phyloP scores from a whole-genome alignment of 805 yeast species.

The Suhomyces kilbournensis region DNA sequence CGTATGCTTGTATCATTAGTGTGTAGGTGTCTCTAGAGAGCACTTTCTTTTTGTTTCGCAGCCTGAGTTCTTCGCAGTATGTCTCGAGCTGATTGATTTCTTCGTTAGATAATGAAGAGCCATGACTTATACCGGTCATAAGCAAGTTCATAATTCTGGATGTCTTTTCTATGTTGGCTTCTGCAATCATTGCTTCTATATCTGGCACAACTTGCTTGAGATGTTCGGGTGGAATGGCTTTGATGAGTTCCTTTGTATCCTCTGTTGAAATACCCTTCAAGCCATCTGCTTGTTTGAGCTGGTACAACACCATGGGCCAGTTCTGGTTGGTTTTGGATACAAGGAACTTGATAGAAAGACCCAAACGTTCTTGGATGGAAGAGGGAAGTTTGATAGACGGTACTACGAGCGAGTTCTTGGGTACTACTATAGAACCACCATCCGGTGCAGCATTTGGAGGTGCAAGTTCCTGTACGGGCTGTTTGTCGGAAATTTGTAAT shows the following conservation, averaged over 20 bases:
- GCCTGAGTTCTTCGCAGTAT: slow-evolving; percentile 23
- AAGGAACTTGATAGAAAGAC: slow-evolving; percentile 38
- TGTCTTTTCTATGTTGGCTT: slow-evolving; percentile 30
- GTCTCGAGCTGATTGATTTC: slow-evolving; percentile 29
- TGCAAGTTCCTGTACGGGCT: neutral
- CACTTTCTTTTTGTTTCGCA: slow-evolving; percentile 18
- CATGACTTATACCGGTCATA: slow-evolving; percentile 33
- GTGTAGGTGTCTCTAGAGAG: slow-evolving; percentile 43
- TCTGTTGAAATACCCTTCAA: slow-evolving; percentile 25
- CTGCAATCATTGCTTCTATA: slow-evolving; percentile 35
- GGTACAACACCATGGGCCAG: slow-evolving; percentile 47
- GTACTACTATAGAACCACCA: slow-evolving; percentile 9
- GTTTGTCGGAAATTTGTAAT: neutral
- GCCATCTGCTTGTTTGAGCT: slow-evolving; percentile 34
- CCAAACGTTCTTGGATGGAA: slow-evolving; percentile 33
- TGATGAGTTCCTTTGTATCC: slow-evolving; percentile 38
- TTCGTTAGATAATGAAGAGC: slow-evolving; percentile 17
- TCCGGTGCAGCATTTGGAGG: neutral
- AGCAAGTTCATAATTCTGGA: slow-evolving; percentile 34
- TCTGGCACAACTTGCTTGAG: slow-evolving; percentile 31
- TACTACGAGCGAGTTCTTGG: slow-evolving; percentile 11
- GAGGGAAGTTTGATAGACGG: slow-evolving; percentile 33
- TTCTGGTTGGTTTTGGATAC: slow-evolving; percentile 38
- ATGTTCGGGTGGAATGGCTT: slow-evolving; percentile 40
- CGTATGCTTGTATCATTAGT: slow-evolving; percentile 44